Conservation (phyloP, 164 flowering plant species). For the Annona cherimola region DNA sequence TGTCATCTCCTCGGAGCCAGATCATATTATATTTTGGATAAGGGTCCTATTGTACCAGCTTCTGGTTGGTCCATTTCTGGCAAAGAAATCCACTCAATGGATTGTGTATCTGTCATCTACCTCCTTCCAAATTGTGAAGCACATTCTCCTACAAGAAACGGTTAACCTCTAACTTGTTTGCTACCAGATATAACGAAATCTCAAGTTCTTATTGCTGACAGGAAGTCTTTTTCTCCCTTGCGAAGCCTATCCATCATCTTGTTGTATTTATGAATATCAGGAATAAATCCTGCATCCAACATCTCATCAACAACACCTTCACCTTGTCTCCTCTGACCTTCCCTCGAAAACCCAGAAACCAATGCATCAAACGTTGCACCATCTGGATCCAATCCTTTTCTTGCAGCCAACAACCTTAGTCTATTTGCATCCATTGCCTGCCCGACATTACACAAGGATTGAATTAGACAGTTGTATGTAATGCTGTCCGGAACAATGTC, state of each 20-base stretch:
- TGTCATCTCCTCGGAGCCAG: too few relatives aligned
- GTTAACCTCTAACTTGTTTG: too few relatives aligned
- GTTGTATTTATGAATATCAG: conserved; percentile 76
- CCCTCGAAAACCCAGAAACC: conserved; percentile 57
- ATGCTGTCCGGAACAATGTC: conserved; percentile 59
- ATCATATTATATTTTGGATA: too few relatives aligned
- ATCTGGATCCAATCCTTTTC: conserved; percentile 60
- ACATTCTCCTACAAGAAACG: too few relatives aligned
- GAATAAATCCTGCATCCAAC: conserved; percentile 75
- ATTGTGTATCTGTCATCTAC: too few relatives aligned
- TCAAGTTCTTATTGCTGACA: too few relatives aligned
- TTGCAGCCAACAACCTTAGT: conserved; percentile 60
- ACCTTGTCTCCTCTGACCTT: conserved; percentile 62
- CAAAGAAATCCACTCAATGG: too few relatives aligned
- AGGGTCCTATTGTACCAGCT: too few relatives aligned
- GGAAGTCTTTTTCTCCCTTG: conserved; percentile 2
- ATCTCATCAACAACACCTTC: conserved; percentile 64
- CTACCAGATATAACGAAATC: too few relatives aligned
- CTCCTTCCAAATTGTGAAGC: too few relatives aligned
- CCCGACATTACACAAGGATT: conserved; percentile 50
- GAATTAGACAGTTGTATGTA: conserved; percentile 68
- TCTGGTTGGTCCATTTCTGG: too few relatives aligned
- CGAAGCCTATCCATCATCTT: conserved; percentile 47
- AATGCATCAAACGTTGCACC: conserved; percentile 47
- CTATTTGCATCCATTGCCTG: conserved; percentile 57